Percentiles rank a stretch among this genome's conserved stretches.
Conservation (phyloP, 2,329 filamentous ascomycete species). For the Botrytis squamosa region DNA sequence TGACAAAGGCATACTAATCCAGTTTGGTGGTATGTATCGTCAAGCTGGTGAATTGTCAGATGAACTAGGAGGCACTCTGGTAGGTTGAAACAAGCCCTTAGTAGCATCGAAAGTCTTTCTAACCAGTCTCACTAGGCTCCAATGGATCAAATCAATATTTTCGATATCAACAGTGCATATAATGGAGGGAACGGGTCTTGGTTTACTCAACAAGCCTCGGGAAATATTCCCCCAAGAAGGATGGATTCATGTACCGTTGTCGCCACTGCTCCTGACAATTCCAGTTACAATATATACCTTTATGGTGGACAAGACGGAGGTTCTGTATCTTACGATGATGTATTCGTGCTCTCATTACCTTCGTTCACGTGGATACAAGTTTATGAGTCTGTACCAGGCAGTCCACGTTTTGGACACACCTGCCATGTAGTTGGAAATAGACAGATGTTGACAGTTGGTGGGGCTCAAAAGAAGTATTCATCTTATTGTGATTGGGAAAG, state of each 20-base stretch:
- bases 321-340: slow-evolving; percentile 42
- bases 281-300: slow-evolving; percentile 49
- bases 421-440: slow-evolving; percentile 42
- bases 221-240: slow-evolving; percentile 43
- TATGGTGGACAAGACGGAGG: slow-evolving; percentile 48
- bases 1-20: slow-evolving; percentile 43
- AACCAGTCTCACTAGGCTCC: slow-evolving; percentile 6
- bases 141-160: slow-evolving; percentile 43
- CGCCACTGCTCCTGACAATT: slow-evolving; percentile 45
- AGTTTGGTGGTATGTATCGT: slow-evolving; percentile 40
- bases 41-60: background rate
- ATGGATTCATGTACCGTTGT: slow-evolving; percentile 47
- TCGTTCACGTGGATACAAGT: slow-evolving; percentile 45
- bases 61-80: slow-evolving; percentile 16
- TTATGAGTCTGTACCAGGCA: slow-evolving; percentile 38
- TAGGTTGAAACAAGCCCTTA: background rate
- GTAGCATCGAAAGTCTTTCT: background rate
- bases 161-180: slow-evolving; percentile 42
- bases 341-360: slow-evolving; percentile 47
- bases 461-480: slow-evolving; percentile 26
- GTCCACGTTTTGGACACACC: slow-evolving; percentile 43
- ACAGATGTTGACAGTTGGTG: slow-evolving; percentile 46
- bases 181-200: slow-evolving; percentile 38
- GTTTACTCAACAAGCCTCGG: slow-evolving; percentile 45
- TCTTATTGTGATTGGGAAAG: slow-evolving; percentile 39